phyloP scores from a whole-genome alignment of 2,329 filamentous ascomycete genomes.

The Talaromyces rugulosus region DNA sequence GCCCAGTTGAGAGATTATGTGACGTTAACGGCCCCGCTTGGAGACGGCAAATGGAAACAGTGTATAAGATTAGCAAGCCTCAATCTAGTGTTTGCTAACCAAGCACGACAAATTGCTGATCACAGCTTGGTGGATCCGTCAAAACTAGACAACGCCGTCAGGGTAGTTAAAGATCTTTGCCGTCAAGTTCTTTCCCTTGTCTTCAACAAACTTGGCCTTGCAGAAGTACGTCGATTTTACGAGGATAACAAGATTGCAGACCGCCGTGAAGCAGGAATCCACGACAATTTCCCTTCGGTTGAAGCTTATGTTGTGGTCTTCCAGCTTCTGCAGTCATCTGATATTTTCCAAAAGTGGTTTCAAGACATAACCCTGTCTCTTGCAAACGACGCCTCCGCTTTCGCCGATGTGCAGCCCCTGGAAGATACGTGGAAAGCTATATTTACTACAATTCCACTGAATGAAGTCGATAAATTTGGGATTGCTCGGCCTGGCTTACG shows the following conservation, averaged over 20 bases:
- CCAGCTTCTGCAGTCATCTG: slow-evolving; percentile 35
- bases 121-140: slow-evolving; percentile 26
- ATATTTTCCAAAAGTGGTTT: slow-evolving; percentile 32
- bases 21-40: slow-evolving; percentile 6
- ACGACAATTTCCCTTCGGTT: slow-evolving; percentile 38
- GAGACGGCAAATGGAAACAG: slow-evolving; percentile 16
- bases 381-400: slow-evolving; percentile 34
- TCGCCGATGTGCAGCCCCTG: slow-evolving; percentile 24
- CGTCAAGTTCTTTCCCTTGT: slow-evolving; percentile 32
- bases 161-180: slow-evolving; percentile 31
- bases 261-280: slow-evolving; percentile 47
- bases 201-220: slow-evolving; percentile 28
- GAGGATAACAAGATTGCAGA: slow-evolving; percentile 40
- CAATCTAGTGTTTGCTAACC: slow-evolving; percentile 35
- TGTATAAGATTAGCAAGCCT: slow-evolving; percentile 25
- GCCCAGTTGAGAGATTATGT: slow-evolving; percentile 36
- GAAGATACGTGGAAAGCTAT: slow-evolving; percentile 41
- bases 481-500: slow-evolving; percentile 40
- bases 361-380: slow-evolving; percentile 41
- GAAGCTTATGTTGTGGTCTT: slow-evolving; percentile 46
- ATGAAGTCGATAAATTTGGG: slow-evolving; percentile 50
- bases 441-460: slow-evolving; percentile 51
- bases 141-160: slow-evolving; percentile 21
- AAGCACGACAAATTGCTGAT: slow-evolving; percentile 33
- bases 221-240: slow-evolving; percentile 40